Evolutionary conservation across 495 filamentous ascomycete genomes (phyloP).

Genomic region (Penicillium pulvis): DNA sequence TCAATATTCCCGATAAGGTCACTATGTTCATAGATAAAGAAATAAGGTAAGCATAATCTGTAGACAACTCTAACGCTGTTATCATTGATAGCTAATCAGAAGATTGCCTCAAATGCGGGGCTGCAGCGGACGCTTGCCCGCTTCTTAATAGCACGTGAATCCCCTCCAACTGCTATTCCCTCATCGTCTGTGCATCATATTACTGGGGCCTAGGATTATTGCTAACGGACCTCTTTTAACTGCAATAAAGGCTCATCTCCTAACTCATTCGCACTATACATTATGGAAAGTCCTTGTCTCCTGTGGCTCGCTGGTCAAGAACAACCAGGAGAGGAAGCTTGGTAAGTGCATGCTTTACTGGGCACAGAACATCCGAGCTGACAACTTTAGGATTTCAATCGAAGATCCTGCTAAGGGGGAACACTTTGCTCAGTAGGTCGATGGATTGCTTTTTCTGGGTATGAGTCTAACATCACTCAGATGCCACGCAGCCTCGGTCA

Average conservation of each 20-base stretch:
- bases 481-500: slow-evolving; percentile 47
- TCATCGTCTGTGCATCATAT: too few species aligned
- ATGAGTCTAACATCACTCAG: slow-evolving; percentile 7
- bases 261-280: too few species aligned
- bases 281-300: slow-evolving; percentile 1
- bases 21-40: too few species aligned
- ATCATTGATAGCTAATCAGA: not conserved
- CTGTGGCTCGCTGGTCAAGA: slow-evolving; percentile 9
- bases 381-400: slow-evolving; percentile 20
- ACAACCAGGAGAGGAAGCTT: slow-evolving; percentile 1
- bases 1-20: too few species aligned
- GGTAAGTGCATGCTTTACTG: not conserved
- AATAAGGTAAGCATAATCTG: too few species aligned
- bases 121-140: not conserved
- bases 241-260: too few species aligned
- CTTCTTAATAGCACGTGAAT: not conserved
- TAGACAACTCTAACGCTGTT: not conserved
- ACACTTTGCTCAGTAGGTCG: slow-evolving; percentile 23
- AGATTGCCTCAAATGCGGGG: not conserved
- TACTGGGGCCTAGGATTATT: too few species aligned
- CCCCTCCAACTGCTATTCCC: too few species aligned
- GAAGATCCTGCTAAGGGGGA: slow-evolving; percentile 28
- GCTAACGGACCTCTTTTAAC: too few species aligned
- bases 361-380: not conserved
- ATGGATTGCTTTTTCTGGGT: not conserved